Evolutionary conservation across 83 land plant species (phyloP), one percentile per base, ranked within the genome.

Genomic region (Larix sibirica): DNA sequence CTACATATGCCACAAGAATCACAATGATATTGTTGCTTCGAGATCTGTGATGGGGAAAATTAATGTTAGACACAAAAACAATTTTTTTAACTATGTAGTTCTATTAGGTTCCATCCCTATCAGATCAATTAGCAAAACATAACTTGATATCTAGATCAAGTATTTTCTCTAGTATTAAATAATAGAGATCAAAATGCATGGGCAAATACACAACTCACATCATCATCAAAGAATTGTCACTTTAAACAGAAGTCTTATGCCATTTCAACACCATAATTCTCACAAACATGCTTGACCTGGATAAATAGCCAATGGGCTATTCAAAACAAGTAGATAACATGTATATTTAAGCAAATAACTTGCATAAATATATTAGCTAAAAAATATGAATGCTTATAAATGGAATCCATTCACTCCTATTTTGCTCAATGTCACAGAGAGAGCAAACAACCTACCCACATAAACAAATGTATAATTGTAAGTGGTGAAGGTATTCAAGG

Each of bases 1-100:
- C 95, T 89, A 84, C 95, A 93, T 33, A 93, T 93, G 31, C 95
- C 95, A 89, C 95, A 93, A 12, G 90, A 91, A 81, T 87, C 84
- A 59, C 95, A 93, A 71, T 90, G 95, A 31, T 85, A 93, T 81
- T 93, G 95, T 59, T 79, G 79, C 77, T 90, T 93, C 38, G 23
- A 58, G 23, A 76, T 81, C 93, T 92, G 88, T 82, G 87, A 83
- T 1, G 21, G 8, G 28, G 79, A 80, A 62, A 38, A 13, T 4
- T n/a, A 38, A 17, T 16, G 23, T 50, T 44, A 21, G 62, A 28
- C 28, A 28, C 28, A 28, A 28, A 28, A 28, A 28, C 28, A 28
- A 28, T 28, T 28, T 28, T 28, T 28, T 28, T 28, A 28, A 28
- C 28, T 28, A 28, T 28, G 28, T 28, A 28, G 28, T 28, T 28